Evolutionary conservation across 139 green algal genomes (phyloP).

Genomic region (Zygnema cylindricum): DNA sequence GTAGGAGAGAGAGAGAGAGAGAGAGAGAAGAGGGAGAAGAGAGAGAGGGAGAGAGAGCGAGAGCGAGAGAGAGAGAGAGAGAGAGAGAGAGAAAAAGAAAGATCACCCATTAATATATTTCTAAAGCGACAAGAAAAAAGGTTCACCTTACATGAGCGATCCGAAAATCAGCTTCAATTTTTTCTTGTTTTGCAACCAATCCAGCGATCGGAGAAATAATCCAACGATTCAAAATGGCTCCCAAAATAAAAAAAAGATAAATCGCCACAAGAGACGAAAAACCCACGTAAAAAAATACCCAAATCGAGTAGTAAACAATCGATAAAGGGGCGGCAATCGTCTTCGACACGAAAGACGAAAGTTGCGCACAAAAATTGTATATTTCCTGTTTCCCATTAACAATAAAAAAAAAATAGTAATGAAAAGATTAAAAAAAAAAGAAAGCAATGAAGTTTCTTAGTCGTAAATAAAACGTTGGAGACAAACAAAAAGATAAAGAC

Average conservation of each 20-base stretch:
- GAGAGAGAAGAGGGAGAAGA: too few species aligned
- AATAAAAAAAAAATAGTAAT: too few species aligned
- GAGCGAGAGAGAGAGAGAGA: not conserved
- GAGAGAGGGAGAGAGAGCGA: too few species aligned
- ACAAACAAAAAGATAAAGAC: too few species aligned
- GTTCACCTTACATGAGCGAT: conserved; percentile 2
- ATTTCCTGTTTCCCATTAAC: too few species aligned
- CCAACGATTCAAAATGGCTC: not conserved
- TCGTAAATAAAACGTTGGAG: too few species aligned
- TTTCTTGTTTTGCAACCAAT: conserved; percentile 68
- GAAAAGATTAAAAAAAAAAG: too few species aligned
- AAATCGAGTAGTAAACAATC: conserved; percentile 25
- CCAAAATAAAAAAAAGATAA: conserved; percentile 26
- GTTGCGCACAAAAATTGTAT: conserved; percentile 15
- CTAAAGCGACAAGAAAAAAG: not conserved
- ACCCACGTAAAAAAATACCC: conserved; percentile 1
- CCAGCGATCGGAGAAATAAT: conserved; percentile 65
- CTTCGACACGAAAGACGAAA: conserved; percentile 22
- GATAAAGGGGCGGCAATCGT: conserved; percentile 1
- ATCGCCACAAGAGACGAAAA: not conserved
- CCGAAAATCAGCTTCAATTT: conserved; percentile 68
- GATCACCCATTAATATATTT: too few species aligned
- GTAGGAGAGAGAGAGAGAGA: too few species aligned
- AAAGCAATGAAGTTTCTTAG: too few species aligned
- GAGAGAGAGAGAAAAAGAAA: not conserved